Evolutionary conservation across 2,329 filamentous ascomycete genomes (phyloP).

Genomic region (Bipolaris sorokiniana): DNA sequence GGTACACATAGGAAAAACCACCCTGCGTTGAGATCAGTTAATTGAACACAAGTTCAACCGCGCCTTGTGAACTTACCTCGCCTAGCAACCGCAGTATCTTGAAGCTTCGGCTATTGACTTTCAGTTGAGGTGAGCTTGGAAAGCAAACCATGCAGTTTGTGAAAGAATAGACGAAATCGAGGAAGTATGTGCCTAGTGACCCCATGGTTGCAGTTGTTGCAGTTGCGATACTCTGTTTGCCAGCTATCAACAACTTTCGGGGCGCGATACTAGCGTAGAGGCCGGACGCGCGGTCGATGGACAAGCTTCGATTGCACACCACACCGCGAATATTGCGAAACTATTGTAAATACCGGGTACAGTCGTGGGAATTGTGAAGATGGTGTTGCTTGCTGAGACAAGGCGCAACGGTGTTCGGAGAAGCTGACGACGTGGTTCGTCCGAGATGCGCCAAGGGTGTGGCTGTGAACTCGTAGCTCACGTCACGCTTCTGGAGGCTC

Average conservation of each 20-base stretch:
- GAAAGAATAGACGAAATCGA: slow-evolving; percentile 88
- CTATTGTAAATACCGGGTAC: neutral
- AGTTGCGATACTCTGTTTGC: slow-evolving; percentile 14
- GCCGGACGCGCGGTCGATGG: slow-evolving; percentile 12
- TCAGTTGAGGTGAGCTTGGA: slow-evolving; percentile 88
- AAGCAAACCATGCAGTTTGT: slow-evolving; percentile 97
- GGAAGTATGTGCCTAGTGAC: slow-evolving; percentile 64
- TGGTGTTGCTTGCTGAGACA: slow-evolving; percentile 26
- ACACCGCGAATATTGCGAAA: neutral
- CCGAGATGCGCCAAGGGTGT: slow-evolving; percentile 28
- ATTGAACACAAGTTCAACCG: neutral
- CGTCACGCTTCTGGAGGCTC: neutral
- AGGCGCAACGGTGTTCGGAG: slow-evolving; percentile 22
- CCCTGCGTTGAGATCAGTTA: slow-evolving; percentile 62
- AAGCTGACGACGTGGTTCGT: slow-evolving; percentile 32
- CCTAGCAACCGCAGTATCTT: slow-evolving; percentile 93
- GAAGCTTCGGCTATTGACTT: slow-evolving; percentile 93
- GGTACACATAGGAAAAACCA: slow-evolving; percentile 98
- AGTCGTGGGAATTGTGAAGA: slow-evolving; percentile 1
- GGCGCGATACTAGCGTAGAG: slow-evolving; percentile 19
- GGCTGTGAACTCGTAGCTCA: slow-evolving; percentile 16
- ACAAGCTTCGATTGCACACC: neutral
- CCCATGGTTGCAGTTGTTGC: slow-evolving; percentile 33
- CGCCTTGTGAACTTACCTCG: slow-evolving; percentile 66
- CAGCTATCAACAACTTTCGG: slow-evolving; percentile 26